Evolutionary conservation across 352 stramenopile species (phyloP).

Genomic region (Achlya hypogyna): DNA sequence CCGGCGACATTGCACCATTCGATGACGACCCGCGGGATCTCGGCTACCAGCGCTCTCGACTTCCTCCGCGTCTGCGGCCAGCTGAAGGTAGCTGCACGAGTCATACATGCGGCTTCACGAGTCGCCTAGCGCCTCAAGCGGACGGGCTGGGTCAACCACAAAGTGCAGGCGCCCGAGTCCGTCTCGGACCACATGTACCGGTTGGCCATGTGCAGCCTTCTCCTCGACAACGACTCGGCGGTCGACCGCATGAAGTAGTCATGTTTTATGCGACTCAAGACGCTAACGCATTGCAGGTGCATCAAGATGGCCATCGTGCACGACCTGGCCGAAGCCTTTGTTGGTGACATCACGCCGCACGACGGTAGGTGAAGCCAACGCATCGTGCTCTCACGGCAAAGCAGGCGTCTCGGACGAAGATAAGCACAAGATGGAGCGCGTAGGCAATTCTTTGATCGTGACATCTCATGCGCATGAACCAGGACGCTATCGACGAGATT

Average conservation of each 20-base stretch:
- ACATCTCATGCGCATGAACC: not conserved
- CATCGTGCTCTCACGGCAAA: not conserved
- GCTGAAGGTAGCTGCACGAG: slow-evolving; percentile 44
- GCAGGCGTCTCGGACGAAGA: slow-evolving; percentile 79
- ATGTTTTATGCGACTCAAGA: slow-evolving; percentile 6
- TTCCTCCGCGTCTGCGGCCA: slow-evolving; percentile 70
- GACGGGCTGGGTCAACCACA: slow-evolving; percentile 90
- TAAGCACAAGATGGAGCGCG: slow-evolving; percentile 86
- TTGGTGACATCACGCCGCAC: slow-evolving; percentile 90
- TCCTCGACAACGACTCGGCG: slow-evolving; percentile 64
- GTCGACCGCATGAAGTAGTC: slow-evolving; percentile 58
- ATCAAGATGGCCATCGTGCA: slow-evolving; percentile 91
- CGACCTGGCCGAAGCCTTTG: slow-evolving; percentile 88
- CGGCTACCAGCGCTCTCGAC: slow-evolving; percentile 59
- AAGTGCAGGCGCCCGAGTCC: slow-evolving; percentile 81
- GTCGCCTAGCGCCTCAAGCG: slow-evolving; percentile 72
- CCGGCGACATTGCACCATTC: not conserved
- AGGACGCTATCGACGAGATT: slow-evolving; percentile 20
- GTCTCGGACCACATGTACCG: slow-evolving; percentile 92
- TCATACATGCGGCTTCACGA: not conserved
- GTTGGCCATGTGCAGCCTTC: slow-evolving; percentile 87
- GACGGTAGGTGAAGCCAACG: slow-evolving; percentile 42
- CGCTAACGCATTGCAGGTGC: slow-evolving; percentile 45
- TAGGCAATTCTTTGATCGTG: slow-evolving; percentile 13
- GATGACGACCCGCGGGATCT: slow-evolving; percentile 44